These are phyloP conservation scores for Hypoxylon perforatum DNA, from an alignment of 495 filamentous ascomycete genomes.

Conservation along the genomic window DNA sequence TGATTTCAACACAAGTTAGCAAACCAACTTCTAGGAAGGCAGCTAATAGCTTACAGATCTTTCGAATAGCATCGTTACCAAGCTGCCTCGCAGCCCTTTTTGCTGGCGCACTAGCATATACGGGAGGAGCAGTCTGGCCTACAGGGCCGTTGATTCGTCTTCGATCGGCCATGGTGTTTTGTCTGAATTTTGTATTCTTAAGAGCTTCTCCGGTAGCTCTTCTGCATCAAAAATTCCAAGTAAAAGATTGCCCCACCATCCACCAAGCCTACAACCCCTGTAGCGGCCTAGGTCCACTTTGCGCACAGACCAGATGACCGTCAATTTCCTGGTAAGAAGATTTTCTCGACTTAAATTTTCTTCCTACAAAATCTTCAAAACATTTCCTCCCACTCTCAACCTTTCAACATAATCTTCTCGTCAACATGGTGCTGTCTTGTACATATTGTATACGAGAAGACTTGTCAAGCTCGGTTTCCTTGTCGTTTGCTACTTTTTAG, in stretches of 20 bases:
- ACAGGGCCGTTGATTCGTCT: constrained; percentile 90
- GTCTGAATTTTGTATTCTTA: constrained; percentile 19
- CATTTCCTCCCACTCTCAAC: not conserved
- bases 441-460: not conserved
- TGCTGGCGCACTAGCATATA: constrained; percentile 63
- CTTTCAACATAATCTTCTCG: too few relatives aligned
- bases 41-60: constrained; percentile 75
- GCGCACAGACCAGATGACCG: constrained; percentile 40
- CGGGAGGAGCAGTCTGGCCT: constrained; percentile 78
- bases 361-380: constrained; percentile 12
- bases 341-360: constrained; percentile 35
- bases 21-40: not conserved
- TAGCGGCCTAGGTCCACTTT: constrained; percentile 2
- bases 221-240: constrained; percentile 33
- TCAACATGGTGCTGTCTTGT: not conserved
- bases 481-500: too few relatives aligned
- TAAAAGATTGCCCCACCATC: constrained; percentile 35
- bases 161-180: constrained; percentile 76
- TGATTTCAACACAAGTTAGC: constrained; percentile 48
- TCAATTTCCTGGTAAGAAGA: constrained; percentile 21
- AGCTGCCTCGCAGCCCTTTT: constrained; percentile 54
- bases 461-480: not conserved
- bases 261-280: not conserved
- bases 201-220: too few relatives aligned
- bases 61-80: constrained; percentile 73